These are phyloP conservation scores for Cryomyces minteri DNA, from an alignment of 495 filamentous ascomycete species.

Conservation along the genomic window DNA sequence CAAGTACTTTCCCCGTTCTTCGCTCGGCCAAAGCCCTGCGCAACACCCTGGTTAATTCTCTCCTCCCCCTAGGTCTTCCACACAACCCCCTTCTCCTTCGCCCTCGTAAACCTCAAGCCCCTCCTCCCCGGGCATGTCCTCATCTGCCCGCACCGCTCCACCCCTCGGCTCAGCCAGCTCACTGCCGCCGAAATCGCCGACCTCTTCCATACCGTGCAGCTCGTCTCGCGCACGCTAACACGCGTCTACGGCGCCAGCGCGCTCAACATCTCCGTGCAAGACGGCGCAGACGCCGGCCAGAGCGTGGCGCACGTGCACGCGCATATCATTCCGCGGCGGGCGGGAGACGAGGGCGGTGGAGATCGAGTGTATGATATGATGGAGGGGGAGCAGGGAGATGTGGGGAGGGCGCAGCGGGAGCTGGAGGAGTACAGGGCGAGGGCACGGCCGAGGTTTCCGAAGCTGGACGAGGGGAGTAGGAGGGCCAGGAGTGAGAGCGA, in stretches of 20 bases:
- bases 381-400: constrained; percentile 70
- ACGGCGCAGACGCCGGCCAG: constrained; percentile 77
- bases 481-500: constrained; percentile 48
- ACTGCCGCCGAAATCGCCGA: constrained; percentile 56
- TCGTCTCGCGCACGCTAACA: constrained; percentile 60
- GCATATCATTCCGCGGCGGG: constrained; percentile 71
- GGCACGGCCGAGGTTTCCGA: constrained; percentile 29
- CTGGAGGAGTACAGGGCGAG: constrained; percentile 11
- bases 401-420: constrained; percentile 43
- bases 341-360: constrained; percentile 34
- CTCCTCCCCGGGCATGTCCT: constrained; percentile 89
- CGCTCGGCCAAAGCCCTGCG: background rate
- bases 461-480: constrained; percentile 38
- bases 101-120: constrained; percentile 86
- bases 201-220: constrained; percentile 69
- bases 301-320: constrained; percentile 81
- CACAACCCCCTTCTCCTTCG: constrained; percentile 56
- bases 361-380: constrained; percentile 64
- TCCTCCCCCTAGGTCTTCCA: constrained; percentile 55
- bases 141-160: constrained; percentile 43
- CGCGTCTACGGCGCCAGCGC: constrained; percentile 37
- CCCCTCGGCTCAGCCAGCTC: constrained; percentile 60
- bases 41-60: background rate
- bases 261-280: constrained; percentile 87
- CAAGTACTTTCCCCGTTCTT: constrained; percentile 24